Evolutionary conservation across 257 asterid species (phyloP), one percentile per base, ranked within the genome.

Genomic region (Salvia miltiorrhiza): DNA sequence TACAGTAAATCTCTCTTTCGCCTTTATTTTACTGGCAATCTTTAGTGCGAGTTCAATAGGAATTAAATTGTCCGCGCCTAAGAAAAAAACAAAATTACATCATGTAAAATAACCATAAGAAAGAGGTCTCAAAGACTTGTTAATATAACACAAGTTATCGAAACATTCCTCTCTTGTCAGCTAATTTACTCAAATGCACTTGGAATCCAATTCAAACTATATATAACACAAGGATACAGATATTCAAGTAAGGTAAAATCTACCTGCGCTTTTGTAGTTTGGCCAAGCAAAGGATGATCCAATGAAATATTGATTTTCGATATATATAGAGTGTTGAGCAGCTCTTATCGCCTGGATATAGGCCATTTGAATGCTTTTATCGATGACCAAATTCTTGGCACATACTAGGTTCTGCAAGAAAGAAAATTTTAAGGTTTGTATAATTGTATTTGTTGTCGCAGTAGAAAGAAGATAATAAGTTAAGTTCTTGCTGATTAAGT

Each of bases 221-320:
- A 57, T 40, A 26, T 7, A 26, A 39, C 19, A 8, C 3, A 24
- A 59, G 44, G 40, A 2, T 26, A 35, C 17, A 26, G 7, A 48
- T 55, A 49, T 45, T 56, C 24, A n/a, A 26, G 13, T 14, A 8
- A 55, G 37, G 21, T 14, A 39, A 39, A 67, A 7, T 33, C 17
- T 71, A 90, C 99, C 99, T 63, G 99, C 96, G 77, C 45, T 69
- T 81, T 76, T 81, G 75, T 93, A 90, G 76, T 82, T 73, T 67
- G 88, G 90, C 98, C 98, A 92, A 65, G 98, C 97, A 70, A 77
- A 92, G 57, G 98, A 90, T 54, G 98, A 85, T 65, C 98, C 98
- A 20, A 92, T 76, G 76, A 92, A 92, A 77, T 92, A 92, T 70
- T 92, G 98, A 28, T 28, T 28, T 28, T 28, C 32, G 4, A 28